Evolutionary conservation across 2,329 filamentous ascomycete genomes (phyloP).

Genomic region (Colletotrichum australisinense): DNA sequence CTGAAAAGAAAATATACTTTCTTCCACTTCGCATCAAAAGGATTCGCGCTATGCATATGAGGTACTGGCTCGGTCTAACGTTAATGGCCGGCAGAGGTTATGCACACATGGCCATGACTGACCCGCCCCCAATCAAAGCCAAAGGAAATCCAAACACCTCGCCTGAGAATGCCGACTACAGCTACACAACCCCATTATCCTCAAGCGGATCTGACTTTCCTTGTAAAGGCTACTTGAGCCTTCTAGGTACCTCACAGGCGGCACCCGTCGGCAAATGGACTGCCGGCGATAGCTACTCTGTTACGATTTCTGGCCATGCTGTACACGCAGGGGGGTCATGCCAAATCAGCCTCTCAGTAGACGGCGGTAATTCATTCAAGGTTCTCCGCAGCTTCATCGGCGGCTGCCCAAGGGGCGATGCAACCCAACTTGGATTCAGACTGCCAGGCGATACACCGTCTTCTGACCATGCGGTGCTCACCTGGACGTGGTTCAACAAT

Average conservation of each 20-base stretch:
- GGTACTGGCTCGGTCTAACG: neutral
- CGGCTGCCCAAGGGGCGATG: constrained; percentile 45
- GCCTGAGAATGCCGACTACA: constrained; percentile 58
- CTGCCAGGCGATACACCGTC: constrained; percentile 63
- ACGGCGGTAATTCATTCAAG: constrained; percentile 68
- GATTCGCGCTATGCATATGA: neutral
- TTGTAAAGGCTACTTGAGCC: constrained; percentile 63
- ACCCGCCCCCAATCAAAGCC: constrained; percentile 44
- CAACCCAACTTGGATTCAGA: constrained; percentile 60
- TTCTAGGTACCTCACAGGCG: constrained; percentile 46
- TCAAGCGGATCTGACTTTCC: constrained; percentile 65
- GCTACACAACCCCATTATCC: constrained; percentile 68
- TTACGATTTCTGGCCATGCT: constrained; percentile 65
- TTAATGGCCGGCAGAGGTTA: neutral
- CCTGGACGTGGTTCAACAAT: constrained; percentile 74
- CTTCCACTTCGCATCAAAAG: too few species aligned
- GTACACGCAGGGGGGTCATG: constrained; percentile 71
- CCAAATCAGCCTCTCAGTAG: constrained; percentile 71
- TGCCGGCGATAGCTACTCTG: constrained; percentile 63
- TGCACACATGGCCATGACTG: constrained; percentile 46
- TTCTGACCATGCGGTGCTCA: constrained; percentile 62
- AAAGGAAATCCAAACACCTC: constrained; percentile 39
- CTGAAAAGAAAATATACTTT: too few species aligned
- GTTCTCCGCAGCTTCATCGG: constrained; percentile 56
- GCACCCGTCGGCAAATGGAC: constrained; percentile 61